Percentiles rank a stretch among this genome's conserved stretches.
Evolutionary conservation across 257 asterid genomes (phyloP).

Genomic region (Nicotiana undulata): DNA sequence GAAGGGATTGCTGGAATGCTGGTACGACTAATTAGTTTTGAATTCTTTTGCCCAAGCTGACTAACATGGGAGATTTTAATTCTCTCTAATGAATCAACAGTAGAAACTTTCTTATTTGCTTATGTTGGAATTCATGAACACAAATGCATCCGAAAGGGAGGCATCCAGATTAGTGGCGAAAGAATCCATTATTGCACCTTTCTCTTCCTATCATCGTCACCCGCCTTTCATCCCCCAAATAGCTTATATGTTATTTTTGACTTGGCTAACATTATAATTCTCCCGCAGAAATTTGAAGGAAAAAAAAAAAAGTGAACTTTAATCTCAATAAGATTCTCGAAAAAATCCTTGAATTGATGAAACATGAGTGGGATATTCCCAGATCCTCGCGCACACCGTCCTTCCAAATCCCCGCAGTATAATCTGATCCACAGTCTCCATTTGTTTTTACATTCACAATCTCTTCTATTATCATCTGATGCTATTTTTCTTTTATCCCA

Average conservation of each 20-base stretch:
- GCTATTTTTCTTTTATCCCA: not conserved
- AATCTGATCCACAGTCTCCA: not conserved
- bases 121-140: not conserved
- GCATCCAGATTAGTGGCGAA: not conserved
- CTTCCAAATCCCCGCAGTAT: not conserved
- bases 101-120: not conserved
- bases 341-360: not conserved
- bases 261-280: not conserved
- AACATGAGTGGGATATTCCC: not conserved
- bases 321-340: not conserved
- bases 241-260: not conserved
- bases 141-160: not conserved
- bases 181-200: not conserved
- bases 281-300: not conserved
- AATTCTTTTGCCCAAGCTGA: not conserved
- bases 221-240: not conserved
- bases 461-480: not conserved
- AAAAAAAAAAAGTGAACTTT: not conserved
- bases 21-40: not conserved
- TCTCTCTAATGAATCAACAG: not conserved
- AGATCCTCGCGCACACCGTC: not conserved
- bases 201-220: not conserved
- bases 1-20: not conserved
- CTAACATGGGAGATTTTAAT: not conserved
- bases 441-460: not conserved